Conservation (phyloP, 345 rosid species). For the Eucalyptus cladocalyx region DNA sequence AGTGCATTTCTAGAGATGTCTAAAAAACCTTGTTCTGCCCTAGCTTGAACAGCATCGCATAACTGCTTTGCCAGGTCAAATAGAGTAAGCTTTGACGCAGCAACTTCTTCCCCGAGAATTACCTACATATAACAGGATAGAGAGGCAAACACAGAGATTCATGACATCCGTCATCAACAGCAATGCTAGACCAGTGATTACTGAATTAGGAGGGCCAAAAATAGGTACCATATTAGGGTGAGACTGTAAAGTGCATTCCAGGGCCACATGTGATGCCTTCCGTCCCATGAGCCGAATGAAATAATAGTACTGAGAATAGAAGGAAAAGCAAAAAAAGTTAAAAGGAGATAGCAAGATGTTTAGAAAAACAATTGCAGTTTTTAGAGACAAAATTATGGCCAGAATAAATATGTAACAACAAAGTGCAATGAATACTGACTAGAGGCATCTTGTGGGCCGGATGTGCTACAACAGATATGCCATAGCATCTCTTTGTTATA, state of each 20-base stretch:
- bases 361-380: not conserved
- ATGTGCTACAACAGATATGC: not conserved
- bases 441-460: not conserved
- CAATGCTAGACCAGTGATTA: not conserved
- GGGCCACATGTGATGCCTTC: constrained; percentile 94
- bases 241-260: constrained; percentile 97
- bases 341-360: not conserved
- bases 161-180: not conserved
- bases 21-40: constrained; percentile 72
- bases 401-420: not conserved
- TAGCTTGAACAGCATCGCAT: constrained; percentile 97
- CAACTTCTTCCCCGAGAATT: constrained; percentile 94
- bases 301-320: constrained; percentile 73
- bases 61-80: constrained; percentile 83
- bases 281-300: constrained; percentile 98
- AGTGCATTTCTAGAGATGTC: not conserved
- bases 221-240: constrained; percentile 85
- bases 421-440: not conserved
- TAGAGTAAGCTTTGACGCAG: constrained; percentile 95
- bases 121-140: constrained; percentile 25
- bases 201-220: not conserved
- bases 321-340: not conserved
- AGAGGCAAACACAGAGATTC: not conserved
- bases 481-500: not conserved
- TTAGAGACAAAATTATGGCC: not conserved